Percentiles rank a stretch among this genome's conserved stretches.
These are phyloP conservation scores for Anthracocystis walkeri DNA, from an alignment of 1,284 basidiomycete species.

Conservation along the genomic window DNA sequence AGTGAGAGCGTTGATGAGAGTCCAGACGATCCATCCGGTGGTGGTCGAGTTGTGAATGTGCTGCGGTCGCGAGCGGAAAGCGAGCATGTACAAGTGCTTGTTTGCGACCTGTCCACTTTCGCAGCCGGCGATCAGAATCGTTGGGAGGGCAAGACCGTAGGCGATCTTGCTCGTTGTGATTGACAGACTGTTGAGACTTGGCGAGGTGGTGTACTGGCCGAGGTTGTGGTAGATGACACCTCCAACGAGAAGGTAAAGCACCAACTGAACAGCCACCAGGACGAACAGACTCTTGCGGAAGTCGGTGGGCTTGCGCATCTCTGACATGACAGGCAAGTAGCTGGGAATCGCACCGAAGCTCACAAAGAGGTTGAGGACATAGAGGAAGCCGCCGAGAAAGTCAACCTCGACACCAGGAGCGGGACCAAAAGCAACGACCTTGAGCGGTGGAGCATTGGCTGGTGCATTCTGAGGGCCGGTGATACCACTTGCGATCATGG, in stretches of 20 bases:
- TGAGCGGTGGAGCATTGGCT: slow-evolving; percentile 39
- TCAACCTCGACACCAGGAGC: slow-evolving; percentile 44
- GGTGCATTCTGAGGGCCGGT: slow-evolving; percentile 52
- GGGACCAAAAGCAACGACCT: slow-evolving; percentile 53
- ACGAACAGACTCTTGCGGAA: slow-evolving; percentile 54
- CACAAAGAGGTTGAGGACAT: slow-evolving; percentile 58
- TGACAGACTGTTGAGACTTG: slow-evolving; percentile 57
- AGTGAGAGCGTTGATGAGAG: slow-evolving; percentile 57
- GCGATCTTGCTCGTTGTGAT: slow-evolving; percentile 50
- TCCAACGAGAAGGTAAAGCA: slow-evolving; percentile 64
- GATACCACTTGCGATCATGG: slow-evolving; percentile 61
- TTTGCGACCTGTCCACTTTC: slow-evolving; percentile 58
- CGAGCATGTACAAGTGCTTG: slow-evolving; percentile 57
- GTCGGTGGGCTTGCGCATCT: slow-evolving; percentile 59
- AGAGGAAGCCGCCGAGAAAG: slow-evolving; percentile 58
- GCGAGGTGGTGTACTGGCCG: slow-evolving; percentile 63
- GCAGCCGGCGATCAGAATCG: slow-evolving; percentile 62
- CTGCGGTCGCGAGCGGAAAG: slow-evolving; percentile 53
- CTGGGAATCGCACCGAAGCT: slow-evolving; percentile 56
- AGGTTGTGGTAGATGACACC: slow-evolving; percentile 61
- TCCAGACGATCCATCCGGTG: slow-evolving; percentile 54
- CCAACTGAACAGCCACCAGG: slow-evolving; percentile 51
- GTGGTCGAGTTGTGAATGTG: slow-evolving; percentile 50
- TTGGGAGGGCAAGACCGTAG: slow-evolving; percentile 62
- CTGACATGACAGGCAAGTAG: slow-evolving; percentile 62